Evolutionary conservation across 495 filamentous ascomycete species (phyloP).

Genomic region (Schizothecium vesticola): DNA sequence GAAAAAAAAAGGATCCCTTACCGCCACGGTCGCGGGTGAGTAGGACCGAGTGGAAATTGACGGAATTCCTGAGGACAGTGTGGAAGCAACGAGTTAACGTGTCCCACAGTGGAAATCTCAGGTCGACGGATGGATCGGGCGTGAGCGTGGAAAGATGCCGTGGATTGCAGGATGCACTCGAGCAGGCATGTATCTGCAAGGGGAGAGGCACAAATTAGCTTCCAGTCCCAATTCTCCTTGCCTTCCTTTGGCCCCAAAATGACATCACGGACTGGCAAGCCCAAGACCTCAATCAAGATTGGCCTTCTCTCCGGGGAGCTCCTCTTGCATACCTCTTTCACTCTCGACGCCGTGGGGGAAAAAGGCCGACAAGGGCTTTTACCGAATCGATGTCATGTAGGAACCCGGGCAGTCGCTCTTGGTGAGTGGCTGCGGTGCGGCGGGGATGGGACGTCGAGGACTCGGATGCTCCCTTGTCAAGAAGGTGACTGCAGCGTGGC

Average conservation of each 20-base stretch:
- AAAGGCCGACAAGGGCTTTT: slow-evolving; percentile 28
- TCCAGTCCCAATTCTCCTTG: slow-evolving; percentile 16
- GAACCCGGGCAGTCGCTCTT: slow-evolving; percentile 13
- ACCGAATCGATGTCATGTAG: slow-evolving; percentile 33
- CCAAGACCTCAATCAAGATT: no score
- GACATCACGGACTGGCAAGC: slow-evolving; percentile 18
- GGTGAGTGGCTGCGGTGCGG: slow-evolving; percentile 5
- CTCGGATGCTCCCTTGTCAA: not conserved
- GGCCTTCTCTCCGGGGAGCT: not conserved
- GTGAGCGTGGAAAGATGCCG: slow-evolving; percentile 52
- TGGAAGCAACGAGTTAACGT: slow-evolving; percentile 68
- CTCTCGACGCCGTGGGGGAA: slow-evolving; percentile 27
- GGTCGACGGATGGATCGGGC: slow-evolving; percentile 37
- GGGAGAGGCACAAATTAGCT: slow-evolving; percentile 25
- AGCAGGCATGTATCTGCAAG: slow-evolving; percentile 43
- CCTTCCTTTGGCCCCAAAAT: slow-evolving; percentile 11
- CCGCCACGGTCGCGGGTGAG: slow-evolving; percentile 54
- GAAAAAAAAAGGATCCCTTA: slow-evolving; percentile 52
- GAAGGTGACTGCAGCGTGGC: not conserved
- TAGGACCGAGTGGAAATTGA: slow-evolving; percentile 46
- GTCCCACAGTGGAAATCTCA: slow-evolving; percentile 54
- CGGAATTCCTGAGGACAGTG: slow-evolving; percentile 43
- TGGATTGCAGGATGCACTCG: slow-evolving; percentile 35
- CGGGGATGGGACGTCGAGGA: not conserved
- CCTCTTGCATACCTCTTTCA: slow-evolving; percentile 25